These are phyloP conservation scores for Phalaenopsis hybrid DNA, from an alignment of 116 monocot species.

Conservation along the genomic window DNA sequence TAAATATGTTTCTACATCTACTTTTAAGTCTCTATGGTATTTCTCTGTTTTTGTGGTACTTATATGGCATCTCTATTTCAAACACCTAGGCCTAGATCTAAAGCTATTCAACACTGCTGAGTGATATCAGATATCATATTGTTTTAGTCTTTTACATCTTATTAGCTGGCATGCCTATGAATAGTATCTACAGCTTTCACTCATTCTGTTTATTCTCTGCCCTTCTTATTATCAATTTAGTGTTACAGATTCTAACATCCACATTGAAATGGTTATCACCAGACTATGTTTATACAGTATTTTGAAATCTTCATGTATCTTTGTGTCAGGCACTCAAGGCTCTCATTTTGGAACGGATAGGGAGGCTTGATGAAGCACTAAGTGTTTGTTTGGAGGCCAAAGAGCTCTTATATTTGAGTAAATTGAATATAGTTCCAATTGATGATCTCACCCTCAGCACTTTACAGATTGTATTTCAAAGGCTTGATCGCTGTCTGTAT, in stretches of 20 bases:
- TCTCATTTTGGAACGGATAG: slow-evolving; percentile 90
- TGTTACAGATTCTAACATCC: background rate
- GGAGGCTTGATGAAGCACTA: slow-evolving; percentile 79
- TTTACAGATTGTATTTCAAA: slow-evolving; percentile 92
- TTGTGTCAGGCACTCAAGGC: slow-evolving; percentile 84
- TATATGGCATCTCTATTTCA: background rate
- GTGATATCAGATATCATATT: background rate
- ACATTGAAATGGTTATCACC: background rate
- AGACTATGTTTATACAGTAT: background rate
- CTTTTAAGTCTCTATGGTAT: background rate
- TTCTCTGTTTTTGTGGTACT: background rate
- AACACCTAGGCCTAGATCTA: background rate
- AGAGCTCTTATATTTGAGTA: slow-evolving; percentile 49
- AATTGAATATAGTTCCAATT: slow-evolving; percentile 32
- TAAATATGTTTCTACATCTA: background rate
- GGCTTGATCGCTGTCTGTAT: slow-evolving; percentile 72
- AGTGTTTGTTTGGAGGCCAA: slow-evolving; percentile 73
- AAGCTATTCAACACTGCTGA: background rate
- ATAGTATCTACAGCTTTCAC: background rate
- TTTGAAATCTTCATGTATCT: background rate
- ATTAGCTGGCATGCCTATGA: background rate
- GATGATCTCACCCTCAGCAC: slow-evolving; percentile 97
- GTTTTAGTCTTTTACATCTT: background rate
- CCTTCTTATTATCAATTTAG: background rate
- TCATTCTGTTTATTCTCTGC: background rate